phyloP scores from a whole-genome alignment of 2,329 filamentous ascomycete species.

The Aureobasidium melanogenum region DNA sequence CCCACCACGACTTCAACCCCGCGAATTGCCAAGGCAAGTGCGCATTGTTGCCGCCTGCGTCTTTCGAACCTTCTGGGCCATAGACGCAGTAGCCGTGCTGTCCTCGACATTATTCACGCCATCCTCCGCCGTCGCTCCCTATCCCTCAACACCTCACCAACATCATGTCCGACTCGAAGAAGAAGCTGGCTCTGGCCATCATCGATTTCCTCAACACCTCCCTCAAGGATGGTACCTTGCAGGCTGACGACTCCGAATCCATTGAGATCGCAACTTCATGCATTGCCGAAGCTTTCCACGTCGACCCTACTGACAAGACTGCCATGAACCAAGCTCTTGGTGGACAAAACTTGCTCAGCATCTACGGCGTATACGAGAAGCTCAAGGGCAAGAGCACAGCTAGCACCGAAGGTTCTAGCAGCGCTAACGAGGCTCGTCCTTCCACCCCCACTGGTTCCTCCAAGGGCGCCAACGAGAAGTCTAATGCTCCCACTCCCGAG shows the following conservation, averaged over 20 bases:
- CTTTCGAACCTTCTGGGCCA: conserved; percentile 7
- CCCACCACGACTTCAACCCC: conserved; percentile 12
- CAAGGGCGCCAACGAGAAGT: conserved; percentile 35
- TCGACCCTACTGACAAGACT: conserved; percentile 69
- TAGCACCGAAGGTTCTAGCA: conserved; percentile 35
- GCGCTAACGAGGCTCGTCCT: conserved; percentile 24
- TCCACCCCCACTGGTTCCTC: conserved; percentile 26
- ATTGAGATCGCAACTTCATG: conserved; percentile 92
- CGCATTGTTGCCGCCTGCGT: conserved; percentile 4
- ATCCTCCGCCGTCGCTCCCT: neutral
- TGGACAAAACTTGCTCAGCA: conserved; percentile 76
- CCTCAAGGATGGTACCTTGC: conserved; percentile 77
- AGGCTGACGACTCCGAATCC: conserved; percentile 80
- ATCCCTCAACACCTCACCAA: neutral
- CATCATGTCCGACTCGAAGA: conserved; percentile 42
- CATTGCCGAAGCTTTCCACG: conserved; percentile 90
- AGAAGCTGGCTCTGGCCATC: conserved; percentile 94
- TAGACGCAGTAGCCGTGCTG: neutral
- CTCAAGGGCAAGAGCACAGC: conserved; percentile 58
- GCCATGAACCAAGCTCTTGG: conserved; percentile 71
- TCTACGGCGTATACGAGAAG: conserved; percentile 96
- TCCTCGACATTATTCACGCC: neutral
- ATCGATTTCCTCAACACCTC: conserved; percentile 88
- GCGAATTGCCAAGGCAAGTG: conserved; percentile 10
- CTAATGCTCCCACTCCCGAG: conserved; percentile 51